A percentile compares a stretch with the other conserved stretches of the same genome.
phyloP scores from a whole-genome alignment of 768 basidiomycete genomes.

The Lactarius hengduanensis region DNA sequence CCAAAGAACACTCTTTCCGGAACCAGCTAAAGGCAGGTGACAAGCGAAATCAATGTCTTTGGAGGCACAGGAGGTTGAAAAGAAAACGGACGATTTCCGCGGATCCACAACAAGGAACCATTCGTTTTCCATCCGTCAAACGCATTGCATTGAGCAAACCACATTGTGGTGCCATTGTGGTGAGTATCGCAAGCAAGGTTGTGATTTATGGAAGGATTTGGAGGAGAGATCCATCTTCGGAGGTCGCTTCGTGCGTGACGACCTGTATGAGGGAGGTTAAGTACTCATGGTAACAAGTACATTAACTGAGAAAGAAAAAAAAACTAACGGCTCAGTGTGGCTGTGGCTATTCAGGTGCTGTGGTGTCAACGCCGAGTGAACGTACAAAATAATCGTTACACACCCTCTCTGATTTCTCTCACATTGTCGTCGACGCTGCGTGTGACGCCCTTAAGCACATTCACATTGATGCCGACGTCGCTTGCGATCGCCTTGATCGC shows the following conservation, averaged over 20 bases:
- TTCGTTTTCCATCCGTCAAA: neutral
- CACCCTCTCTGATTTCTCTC: neutral
- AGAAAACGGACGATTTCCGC: slow-evolving; percentile 9
- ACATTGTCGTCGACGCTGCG: neutral
- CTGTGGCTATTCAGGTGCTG: neutral
- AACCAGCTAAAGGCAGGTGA: slow-evolving; percentile 4
- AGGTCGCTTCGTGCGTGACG: neutral
- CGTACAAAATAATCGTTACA: neutral
- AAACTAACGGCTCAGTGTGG: neutral
- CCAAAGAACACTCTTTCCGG: slow-evolving; percentile 14
- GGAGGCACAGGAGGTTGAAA: neutral
- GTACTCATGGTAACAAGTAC: neutral
- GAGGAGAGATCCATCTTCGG: slow-evolving; percentile 11
- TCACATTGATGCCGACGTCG: neutral
- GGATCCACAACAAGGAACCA: slow-evolving; percentile 9
- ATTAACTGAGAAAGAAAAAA: neutral
- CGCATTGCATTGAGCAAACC: neutral
- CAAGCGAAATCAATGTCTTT: neutral
- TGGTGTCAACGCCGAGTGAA: neutral
- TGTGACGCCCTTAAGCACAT: neutral
- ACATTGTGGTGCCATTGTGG: neutral
- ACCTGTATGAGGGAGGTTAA: neutral
- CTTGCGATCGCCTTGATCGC: neutral
- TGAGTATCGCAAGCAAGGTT: slow-evolving; percentile 1
- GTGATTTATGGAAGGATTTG: slow-evolving; percentile 9